These are phyloP conservation scores for Carallia brachiata DNA, from an alignment of 345 rosid genomes.

Conservation along the genomic window DNA sequence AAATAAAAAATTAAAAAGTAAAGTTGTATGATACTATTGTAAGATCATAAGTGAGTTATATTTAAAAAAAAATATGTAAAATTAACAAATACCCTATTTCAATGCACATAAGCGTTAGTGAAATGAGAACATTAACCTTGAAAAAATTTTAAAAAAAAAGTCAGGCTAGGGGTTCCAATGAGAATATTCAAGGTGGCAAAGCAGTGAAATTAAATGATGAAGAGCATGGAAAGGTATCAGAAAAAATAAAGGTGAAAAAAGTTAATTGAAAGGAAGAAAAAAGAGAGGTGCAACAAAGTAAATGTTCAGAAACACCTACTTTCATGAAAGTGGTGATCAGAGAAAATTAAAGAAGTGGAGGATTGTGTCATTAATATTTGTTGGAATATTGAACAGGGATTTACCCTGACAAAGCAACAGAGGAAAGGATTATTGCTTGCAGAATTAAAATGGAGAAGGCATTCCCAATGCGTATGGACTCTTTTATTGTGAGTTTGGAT, in stretches of 20 bases:
- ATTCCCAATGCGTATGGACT: too few relatives aligned
- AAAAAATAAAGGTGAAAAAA: background rate
- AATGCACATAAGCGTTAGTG: too few relatives aligned
- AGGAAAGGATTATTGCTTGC: background rate
- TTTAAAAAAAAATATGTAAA: too few relatives aligned
- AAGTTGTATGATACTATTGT: too few relatives aligned
- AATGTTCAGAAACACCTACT: background rate
- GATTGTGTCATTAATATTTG: background rate
- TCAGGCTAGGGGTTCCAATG: background rate
- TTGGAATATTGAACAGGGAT: conserved; percentile 1
- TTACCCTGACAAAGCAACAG: background rate
- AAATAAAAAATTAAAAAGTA: too few relatives aligned
- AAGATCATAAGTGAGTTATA: too few relatives aligned
- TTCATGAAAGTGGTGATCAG: background rate
- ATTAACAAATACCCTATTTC: too few relatives aligned
- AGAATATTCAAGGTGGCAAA: background rate
- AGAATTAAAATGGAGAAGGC: too few relatives aligned
- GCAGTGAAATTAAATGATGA: conserved; percentile 18
- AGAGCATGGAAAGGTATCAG: background rate
- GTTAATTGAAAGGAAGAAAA: background rate
- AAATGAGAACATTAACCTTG: background rate
- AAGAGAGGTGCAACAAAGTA: background rate
- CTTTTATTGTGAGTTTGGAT: too few relatives aligned
- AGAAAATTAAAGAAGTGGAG: conserved; percentile 10
- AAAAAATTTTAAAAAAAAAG: background rate